A percentile compares a stretch with the other conserved stretches of the same genome.
Conservation (phyloP, 2,329 filamentous ascomycete species). For the Apiospora phragmitis region DNA sequence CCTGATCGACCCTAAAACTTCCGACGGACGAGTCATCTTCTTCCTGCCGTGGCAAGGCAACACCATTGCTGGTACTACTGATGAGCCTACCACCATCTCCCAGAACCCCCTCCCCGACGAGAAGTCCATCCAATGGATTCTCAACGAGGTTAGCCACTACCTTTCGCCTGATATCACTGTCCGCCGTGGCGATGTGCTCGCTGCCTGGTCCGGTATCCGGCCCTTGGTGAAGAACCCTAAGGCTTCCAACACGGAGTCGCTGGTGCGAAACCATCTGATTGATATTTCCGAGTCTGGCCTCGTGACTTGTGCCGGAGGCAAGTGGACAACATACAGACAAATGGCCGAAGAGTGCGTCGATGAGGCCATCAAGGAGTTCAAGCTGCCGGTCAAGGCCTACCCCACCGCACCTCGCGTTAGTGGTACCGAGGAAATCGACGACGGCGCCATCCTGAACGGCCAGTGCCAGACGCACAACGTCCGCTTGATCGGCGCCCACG, state of each 20-base stretch:
- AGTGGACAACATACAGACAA: conserved; percentile 92
- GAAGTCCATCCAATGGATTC: conserved; percentile 84
- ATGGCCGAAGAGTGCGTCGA: conserved; percentile 92
- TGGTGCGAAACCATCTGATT: conserved; percentile 84
- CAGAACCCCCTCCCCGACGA: conserved; percentile 77
- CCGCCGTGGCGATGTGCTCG: conserved; percentile 81
- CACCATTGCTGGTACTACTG: conserved; percentile 87
- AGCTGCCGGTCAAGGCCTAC: conserved; percentile 58
- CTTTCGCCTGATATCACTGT: conserved; percentile 83
- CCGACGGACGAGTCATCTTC: conserved; percentile 88
- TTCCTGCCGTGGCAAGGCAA: conserved; percentile 93
- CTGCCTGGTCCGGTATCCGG: conserved; percentile 86
- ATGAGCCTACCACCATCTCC: conserved; percentile 72
- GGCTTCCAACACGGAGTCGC: conserved; percentile 80
- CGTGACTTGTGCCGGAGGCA: conserved; percentile 82
- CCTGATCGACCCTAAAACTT: conserved; percentile 81
- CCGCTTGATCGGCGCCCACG: conserved; percentile 79
- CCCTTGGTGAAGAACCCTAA: conserved; percentile 86
- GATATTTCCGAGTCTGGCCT: conserved; percentile 78
- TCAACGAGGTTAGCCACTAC: conserved; percentile 80
- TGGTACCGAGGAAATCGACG: conserved; percentile 69
- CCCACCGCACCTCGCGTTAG: conserved; percentile 65
- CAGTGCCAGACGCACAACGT: conserved; percentile 82
- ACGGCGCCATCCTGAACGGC: conserved; percentile 64
- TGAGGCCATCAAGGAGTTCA: conserved; percentile 70